These are phyloP conservation scores for Suillus cothurnatus DNA, from an alignment of 768 basidiomycete genomes.

Conservation along the genomic window DNA sequence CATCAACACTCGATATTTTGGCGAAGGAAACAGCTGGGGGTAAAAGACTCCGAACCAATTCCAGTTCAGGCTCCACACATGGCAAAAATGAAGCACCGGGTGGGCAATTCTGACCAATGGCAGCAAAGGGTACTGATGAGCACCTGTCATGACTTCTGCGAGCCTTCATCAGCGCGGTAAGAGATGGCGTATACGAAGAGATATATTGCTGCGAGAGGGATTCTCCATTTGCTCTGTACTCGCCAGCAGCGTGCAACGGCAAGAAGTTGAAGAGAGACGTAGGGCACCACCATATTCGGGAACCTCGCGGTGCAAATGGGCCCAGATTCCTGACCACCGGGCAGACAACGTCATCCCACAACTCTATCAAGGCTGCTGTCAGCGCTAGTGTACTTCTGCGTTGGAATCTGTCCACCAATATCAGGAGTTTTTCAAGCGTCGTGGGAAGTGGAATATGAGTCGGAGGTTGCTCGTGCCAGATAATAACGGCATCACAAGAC, in stretches of 20 bases:
- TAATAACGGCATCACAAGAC: slow-evolving; percentile 17
- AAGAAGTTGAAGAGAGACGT: slow-evolving; percentile 10
- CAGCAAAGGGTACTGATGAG: neutral
- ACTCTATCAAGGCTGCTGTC: neutral
- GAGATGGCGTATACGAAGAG: slow-evolving; percentile 14
- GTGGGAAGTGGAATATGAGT: neutral
- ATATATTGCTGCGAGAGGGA: slow-evolving; percentile 1
- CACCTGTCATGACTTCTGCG: neutral
- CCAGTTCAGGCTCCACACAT: neutral
- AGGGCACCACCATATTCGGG: slow-evolving; percentile 14
- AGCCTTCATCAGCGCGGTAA: slow-evolving; percentile 15
- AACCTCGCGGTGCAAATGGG: neutral
- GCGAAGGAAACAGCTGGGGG: slow-evolving; percentile 2
- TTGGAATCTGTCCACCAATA: neutral
- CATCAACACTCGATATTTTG: neutral
- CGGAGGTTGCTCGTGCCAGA: slow-evolving; percentile 1
- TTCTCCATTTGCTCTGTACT: neutral
- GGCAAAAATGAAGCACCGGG: neutral
- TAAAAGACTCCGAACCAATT: neutral
- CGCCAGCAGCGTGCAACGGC: slow-evolving; percentile 17
- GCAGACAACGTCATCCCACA: neutral
- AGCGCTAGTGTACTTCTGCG: neutral
- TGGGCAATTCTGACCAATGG: slow-evolving; percentile 7
- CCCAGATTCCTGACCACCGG: neutral
- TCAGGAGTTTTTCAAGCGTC: neutral